These are phyloP conservation scores for Carallia pectinifolia DNA, from an alignment of 345 rosid species.

Conservation along the genomic window DNA sequence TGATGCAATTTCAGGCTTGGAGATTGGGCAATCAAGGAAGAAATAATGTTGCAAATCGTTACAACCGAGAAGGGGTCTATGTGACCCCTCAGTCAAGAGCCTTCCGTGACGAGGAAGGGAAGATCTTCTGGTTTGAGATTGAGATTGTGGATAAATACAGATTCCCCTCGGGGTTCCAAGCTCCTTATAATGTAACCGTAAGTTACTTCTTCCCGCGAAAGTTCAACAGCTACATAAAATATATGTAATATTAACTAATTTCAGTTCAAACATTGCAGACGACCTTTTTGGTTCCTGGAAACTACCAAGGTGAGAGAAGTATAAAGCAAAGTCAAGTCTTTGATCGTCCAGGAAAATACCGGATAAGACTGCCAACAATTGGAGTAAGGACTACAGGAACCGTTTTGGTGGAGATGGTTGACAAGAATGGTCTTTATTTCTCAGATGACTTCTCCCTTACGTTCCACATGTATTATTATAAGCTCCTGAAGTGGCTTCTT, in stretches of 20 bases:
- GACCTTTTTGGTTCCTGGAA: conserved; percentile 87
- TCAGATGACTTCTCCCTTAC: conserved; percentile 95
- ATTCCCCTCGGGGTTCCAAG: conserved; percentile 87
- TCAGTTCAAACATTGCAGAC: conserved; percentile 49
- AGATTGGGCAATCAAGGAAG: conserved; percentile 90
- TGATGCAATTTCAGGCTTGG: conserved; percentile 71
- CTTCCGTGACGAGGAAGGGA: conserved; percentile 99
- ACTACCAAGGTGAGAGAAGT: conserved; percentile 86
- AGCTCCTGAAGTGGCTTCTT: conserved; percentile 93
- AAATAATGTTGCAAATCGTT: conserved; percentile 70
- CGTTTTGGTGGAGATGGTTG: conserved; percentile 92
- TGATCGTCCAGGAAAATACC: conserved; percentile 69
- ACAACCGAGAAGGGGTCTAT: conserved; percentile 77
- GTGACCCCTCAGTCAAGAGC: conserved; percentile 84
- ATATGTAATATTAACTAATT: not conserved
- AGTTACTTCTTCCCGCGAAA: conserved; percentile 27
- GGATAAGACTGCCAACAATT: conserved; percentile 81
- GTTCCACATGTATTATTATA: conserved; percentile 96
- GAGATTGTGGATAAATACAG: conserved; percentile 87
- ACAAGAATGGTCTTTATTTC: conserved; percentile 87
- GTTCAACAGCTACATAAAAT: not conserved
- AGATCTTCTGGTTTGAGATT: conserved; percentile 92
- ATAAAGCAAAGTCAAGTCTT: conserved; percentile 67
- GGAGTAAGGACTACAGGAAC: conserved; percentile 92
- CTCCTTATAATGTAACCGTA: conserved; percentile 93